Percentiles rank a stretch among this genome's conserved stretches.
Evolutionary conservation across 371 early-diverging fungal species (phyloP).

Genomic region (Mortierella sp.): DNA sequence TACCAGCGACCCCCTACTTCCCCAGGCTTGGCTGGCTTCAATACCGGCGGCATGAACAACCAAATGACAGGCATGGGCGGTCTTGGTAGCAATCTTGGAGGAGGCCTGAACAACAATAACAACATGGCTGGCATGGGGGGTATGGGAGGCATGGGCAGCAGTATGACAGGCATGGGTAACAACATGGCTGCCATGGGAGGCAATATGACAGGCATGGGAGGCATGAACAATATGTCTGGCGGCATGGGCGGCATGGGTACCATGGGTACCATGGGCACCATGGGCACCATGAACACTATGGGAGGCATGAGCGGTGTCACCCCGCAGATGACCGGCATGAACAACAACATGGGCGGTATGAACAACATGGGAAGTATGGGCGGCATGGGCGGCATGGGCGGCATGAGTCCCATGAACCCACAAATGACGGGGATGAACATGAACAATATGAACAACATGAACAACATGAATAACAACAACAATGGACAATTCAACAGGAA

Average conservation of each 20-base stretch:
- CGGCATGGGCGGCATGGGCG: slow-evolving; percentile 10
- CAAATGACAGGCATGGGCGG: slow-evolving; percentile 20
- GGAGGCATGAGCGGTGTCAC: slow-evolving; percentile 16
- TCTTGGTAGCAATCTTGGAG: slow-evolving; percentile 20
- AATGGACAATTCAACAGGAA: slow-evolving; percentile 44
- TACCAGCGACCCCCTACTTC: slow-evolving; percentile 51
- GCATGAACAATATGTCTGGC: slow-evolving; percentile 1
- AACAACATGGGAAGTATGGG: slow-evolving; percentile 24
- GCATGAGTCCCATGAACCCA: background rate
- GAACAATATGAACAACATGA: slow-evolving; percentile 14
- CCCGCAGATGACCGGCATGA: slow-evolving; percentile 34
- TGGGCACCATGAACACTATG: slow-evolving; percentile 18
- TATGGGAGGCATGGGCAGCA: slow-evolving; percentile 11
- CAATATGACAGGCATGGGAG: slow-evolving; percentile 26
- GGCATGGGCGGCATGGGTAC: slow-evolving; percentile 25
- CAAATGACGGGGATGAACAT: slow-evolving; percentile 19
- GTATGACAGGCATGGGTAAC: slow-evolving; percentile 9
- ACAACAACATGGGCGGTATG: slow-evolving; percentile 17
- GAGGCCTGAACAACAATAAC: slow-evolving; percentile 18
- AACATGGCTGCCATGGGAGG: slow-evolving; percentile 19
- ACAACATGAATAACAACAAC: slow-evolving; percentile 37
- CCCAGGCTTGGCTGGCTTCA: slow-evolving; percentile 18
- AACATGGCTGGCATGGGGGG: slow-evolving; percentile 17
- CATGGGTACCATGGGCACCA: slow-evolving; percentile 19
- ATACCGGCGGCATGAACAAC: slow-evolving; percentile 28